Conservation (phyloP, 352 stramenopile genomes). For the Phytophthora uliginosa region DNA sequence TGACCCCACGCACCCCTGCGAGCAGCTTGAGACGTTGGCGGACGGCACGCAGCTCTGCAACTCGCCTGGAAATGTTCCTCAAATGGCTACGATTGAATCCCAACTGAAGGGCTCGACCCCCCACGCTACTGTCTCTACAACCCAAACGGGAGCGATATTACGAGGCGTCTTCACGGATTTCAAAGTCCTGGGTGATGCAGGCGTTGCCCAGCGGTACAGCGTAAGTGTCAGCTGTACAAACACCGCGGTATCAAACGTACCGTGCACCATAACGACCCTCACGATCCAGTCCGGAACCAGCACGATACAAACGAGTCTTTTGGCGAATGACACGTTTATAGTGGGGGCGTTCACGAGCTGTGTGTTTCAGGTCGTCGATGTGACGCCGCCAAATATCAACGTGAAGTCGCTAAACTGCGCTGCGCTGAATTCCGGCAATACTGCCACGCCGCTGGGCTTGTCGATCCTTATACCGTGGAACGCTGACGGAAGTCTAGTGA, state of each 20-base stretch:
- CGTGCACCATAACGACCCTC: slow-evolving; percentile 20
- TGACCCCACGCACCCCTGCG: slow-evolving; percentile 49
- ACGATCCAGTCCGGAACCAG: slow-evolving; percentile 35
- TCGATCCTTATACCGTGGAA: slow-evolving; percentile 75
- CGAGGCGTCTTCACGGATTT: slow-evolving; percentile 92
- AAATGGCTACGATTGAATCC: slow-evolving; percentile 56
- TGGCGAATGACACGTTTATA: slow-evolving; percentile 63
- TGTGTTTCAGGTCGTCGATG: slow-evolving; percentile 53
- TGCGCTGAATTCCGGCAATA: slow-evolving; percentile 27
- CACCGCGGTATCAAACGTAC: background rate
- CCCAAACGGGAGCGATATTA: slow-evolving; percentile 81
- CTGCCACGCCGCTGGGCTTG: slow-evolving; percentile 21
- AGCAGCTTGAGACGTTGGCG: slow-evolving; percentile 66
- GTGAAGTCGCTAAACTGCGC: slow-evolving; percentile 43
- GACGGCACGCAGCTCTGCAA: slow-evolving; percentile 89
- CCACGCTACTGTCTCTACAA: slow-evolving; percentile 24
- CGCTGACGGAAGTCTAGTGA: slow-evolving; percentile 56
- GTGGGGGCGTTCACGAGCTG: slow-evolving; percentile 59
- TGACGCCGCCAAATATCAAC: slow-evolving; percentile 29
- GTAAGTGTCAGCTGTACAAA: slow-evolving; percentile 25
- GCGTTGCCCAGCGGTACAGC: slow-evolving; percentile 50
- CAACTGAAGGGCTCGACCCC: slow-evolving; percentile 48
- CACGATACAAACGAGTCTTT: slow-evolving; percentile 42
- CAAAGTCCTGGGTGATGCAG: slow-evolving; percentile 82
- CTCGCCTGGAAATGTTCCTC: slow-evolving; percentile 93